A percentile compares a stretch with the other conserved stretches of the same genome.
phyloP scores from a whole-genome alignment of 129 eudicot genomes.

The Apium graveolens region DNA sequence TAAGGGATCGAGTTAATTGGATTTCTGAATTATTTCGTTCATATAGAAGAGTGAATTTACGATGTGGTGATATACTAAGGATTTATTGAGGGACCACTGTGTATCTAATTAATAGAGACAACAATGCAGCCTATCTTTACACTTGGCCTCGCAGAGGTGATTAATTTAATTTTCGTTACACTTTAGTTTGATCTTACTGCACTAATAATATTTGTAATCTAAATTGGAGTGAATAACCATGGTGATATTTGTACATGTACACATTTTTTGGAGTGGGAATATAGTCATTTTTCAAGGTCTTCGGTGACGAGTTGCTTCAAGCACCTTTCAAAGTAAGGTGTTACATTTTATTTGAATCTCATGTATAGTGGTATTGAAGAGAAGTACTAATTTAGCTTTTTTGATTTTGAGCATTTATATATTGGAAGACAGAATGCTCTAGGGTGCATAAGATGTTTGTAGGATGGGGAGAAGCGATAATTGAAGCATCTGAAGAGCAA shows the following conservation, averaged over 20 bases:
- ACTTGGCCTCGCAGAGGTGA: too few species aligned
- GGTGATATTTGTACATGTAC: slow-evolving; percentile 11
- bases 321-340: slow-evolving; percentile 53
- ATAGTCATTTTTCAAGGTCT: slow-evolving; percentile 52
- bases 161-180: neutral
- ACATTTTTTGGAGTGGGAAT: slow-evolving; percentile 34
- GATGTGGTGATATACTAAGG: slow-evolving; percentile 48
- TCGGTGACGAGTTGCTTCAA: slow-evolving; percentile 55
- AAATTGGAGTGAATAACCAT: too few species aligned
- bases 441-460: slow-evolving; percentile 27
- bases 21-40: too few species aligned
- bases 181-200: neutral
- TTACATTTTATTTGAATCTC: neutral
- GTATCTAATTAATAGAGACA: slow-evolving; percentile 46
- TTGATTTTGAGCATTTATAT: neutral
- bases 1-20: too few species aligned
- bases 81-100: slow-evolving; percentile 48
- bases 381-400: neutral
- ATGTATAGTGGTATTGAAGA: neutral
- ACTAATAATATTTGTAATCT: too few species aligned
- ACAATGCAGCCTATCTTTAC: slow-evolving; percentile 42
- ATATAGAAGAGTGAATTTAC: slow-evolving; percentile 53
- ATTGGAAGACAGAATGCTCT: slow-evolving; percentile 30
- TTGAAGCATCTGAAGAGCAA: slow-evolving; percentile 62
- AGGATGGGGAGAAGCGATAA: slow-evolving; percentile 30